A percentile compares a stretch with the other conserved stretches of the same genome.
These are phyloP conservation scores for Neltuma alba DNA, from an alignment of 306 rosid genomes.

Conservation along the genomic window DNA sequence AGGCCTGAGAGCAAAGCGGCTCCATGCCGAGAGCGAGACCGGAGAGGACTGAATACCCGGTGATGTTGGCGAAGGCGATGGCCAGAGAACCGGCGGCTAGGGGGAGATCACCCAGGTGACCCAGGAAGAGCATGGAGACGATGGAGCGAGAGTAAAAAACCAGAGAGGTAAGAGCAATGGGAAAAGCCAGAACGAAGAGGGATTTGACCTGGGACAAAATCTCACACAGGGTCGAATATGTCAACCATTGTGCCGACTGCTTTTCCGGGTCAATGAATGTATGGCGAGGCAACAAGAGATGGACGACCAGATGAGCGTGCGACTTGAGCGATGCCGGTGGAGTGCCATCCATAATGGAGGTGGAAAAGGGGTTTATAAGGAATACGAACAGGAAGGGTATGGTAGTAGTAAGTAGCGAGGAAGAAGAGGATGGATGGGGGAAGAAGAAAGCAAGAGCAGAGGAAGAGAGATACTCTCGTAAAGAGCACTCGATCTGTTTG, in stretches of 20 bases:
- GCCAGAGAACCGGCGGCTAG: constrained; percentile 82
- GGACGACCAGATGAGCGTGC: constrained; percentile 2
- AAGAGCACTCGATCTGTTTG: constrained; percentile 50
- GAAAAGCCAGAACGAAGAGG: constrained; percentile 59
- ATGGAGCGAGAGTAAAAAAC: constrained; percentile 85
- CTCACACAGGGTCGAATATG: constrained; percentile 14
- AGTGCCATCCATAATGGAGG: neutral
- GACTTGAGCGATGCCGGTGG: neutral
- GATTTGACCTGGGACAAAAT: constrained; percentile 54
- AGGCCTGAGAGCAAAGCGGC: constrained; percentile 92
- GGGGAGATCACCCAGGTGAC: constrained; percentile 63
- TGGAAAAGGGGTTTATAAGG: too few relatives aligned
- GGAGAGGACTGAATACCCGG: constrained; percentile 79
- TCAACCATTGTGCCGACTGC: neutral
- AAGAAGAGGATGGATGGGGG: neutral
- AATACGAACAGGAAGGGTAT: too few relatives aligned
- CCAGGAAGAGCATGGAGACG: constrained; percentile 84
- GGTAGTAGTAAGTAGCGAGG: too few relatives aligned
- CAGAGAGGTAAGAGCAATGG: constrained; percentile 69
- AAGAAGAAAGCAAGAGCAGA: neutral
- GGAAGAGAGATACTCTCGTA: constrained; percentile 46
- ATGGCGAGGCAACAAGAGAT: constrained; percentile 24
- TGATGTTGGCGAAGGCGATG: constrained; percentile 95
- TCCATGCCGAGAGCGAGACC: constrained; percentile 92
- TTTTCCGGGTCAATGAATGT: constrained; percentile 26